Evolutionary conservation across 192 early-diverging fungal genomes (phyloP).

Genomic region (Thamnidium elegans): DNA sequence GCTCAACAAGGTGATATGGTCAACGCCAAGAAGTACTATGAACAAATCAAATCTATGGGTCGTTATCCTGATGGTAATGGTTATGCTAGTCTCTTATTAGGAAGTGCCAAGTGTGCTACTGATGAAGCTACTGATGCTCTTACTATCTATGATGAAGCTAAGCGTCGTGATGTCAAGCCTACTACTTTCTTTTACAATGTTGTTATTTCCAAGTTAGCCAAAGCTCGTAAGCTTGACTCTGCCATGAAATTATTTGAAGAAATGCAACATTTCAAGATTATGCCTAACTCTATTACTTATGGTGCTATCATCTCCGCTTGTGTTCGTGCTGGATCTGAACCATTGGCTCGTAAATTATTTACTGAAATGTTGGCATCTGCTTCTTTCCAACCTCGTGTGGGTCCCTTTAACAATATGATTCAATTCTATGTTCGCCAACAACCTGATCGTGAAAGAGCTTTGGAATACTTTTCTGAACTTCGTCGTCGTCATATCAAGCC

Average conservation of each 20-base stretch:
- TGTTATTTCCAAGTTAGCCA: conserved; percentile 55
- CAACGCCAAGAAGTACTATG: conserved; percentile 51
- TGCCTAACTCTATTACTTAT: conserved; percentile 53
- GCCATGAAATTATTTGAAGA: conserved; percentile 54
- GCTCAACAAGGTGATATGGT: conserved; percentile 50
- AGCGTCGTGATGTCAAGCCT: conserved; percentile 48
- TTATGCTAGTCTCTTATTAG: conserved; percentile 52
- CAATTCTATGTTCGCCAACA: conserved; percentile 60
- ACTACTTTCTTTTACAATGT: conserved; percentile 61
- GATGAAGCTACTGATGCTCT: conserved; percentile 54
- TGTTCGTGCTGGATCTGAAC: conserved; percentile 52
- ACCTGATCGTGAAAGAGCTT: conserved; percentile 42
- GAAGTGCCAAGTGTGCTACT: conserved; percentile 43
- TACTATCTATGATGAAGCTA: conserved; percentile 53
- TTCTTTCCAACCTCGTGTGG: conserved; percentile 49
- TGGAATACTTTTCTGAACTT: conserved; percentile 49
- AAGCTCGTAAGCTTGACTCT: conserved; percentile 53
- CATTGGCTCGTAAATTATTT: conserved; percentile 44
- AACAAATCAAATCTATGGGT: conserved; percentile 43
- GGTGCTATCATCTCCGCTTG: conserved; percentile 56
- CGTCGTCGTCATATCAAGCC: conserved; percentile 42
- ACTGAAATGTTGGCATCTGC: conserved; percentile 45
- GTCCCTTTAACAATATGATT: conserved; percentile 59
- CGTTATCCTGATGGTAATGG: conserved; percentile 49
- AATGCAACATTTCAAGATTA: conserved; percentile 49